Evolutionary conservation across 2,329 filamentous ascomycete genomes (phyloP).

Genomic region (Claviceps digitariae): DNA sequence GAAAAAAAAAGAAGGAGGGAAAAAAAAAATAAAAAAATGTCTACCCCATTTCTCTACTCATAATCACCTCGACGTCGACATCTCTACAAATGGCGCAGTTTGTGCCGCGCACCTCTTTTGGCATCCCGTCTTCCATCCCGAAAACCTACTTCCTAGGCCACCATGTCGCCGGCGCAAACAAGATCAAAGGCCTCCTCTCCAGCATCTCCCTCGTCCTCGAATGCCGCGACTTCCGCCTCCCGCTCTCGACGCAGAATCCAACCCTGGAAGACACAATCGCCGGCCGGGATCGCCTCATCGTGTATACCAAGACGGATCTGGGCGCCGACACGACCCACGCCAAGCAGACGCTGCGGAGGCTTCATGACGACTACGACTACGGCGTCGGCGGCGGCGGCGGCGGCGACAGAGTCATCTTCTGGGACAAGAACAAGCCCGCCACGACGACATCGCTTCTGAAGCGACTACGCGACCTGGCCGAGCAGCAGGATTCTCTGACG

Average conservation of each 20-base stretch:
- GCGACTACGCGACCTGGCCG: constrained; percentile 20
- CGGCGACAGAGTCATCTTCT: constrained; percentile 26
- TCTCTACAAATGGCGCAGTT: constrained; percentile 33
- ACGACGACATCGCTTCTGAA: constrained; percentile 26
- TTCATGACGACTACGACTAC: constrained; percentile 12
- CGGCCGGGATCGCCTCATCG: constrained; percentile 60
- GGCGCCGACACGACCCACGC: constrained; percentile 27
- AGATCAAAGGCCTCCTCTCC: constrained; percentile 70
- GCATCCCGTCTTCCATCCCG: constrained; percentile 58
- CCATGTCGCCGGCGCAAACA: constrained; percentile 65
- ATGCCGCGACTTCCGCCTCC: constrained; percentile 86
- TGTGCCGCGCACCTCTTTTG: constrained; percentile 60
- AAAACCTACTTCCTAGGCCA: constrained; percentile 93
- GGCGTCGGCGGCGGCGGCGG: constrained; percentile 4
- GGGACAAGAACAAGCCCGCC: constrained; percentile 22
- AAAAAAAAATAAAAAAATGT: neutral
- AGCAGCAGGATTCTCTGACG: constrained; percentile 43
- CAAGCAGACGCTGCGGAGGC: constrained; percentile 16
- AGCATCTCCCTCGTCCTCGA: constrained; percentile 83
- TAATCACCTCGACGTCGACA: too few relatives aligned
- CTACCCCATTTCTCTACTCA: neutral
- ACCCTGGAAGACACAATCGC: constrained; percentile 68
- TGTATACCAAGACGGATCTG: constrained; percentile 86
- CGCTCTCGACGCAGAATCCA: constrained; percentile 79
- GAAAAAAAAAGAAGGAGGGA: too few relatives aligned